A percentile compares a stretch with the other conserved stretches of the same genome.
Conservation (phyloP, 2,329 filamentous ascomycete species). For the Lecanosticta acicola region DNA sequence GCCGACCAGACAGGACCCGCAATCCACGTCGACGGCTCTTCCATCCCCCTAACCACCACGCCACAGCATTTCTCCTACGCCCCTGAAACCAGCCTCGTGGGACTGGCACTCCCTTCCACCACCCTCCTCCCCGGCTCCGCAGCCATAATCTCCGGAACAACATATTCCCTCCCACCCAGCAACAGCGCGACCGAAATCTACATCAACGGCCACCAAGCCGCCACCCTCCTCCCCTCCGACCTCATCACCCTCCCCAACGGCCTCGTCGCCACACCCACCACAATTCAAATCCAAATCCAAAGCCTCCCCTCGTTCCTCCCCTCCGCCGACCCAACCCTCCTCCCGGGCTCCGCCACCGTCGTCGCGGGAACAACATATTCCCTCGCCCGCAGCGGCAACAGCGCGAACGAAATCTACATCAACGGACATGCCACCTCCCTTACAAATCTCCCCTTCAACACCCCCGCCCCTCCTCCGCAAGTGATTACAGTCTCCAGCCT, state of each 20-base stretch:
- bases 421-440: no score
- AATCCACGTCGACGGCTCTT: neutral
- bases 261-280: conserved; percentile 8
- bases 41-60: neutral
- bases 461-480: no score
- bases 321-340: conserved; percentile 2
- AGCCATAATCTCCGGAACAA: conserved; percentile 10
- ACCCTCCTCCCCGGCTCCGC: neutral
- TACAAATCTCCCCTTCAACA: no score
- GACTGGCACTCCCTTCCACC: neutral
- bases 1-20: neutral
- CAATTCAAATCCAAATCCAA: conserved; percentile 7
- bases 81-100: neutral
- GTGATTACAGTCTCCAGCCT: no score
- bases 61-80: neutral
- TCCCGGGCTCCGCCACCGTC: conserved; percentile 1
- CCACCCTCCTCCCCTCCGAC: neutral
- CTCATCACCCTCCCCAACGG: conserved; percentile 8
- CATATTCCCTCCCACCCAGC: conserved; percentile 8
- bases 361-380: neutral
- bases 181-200: conserved; percentile 5
- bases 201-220: conserved; percentile 4
- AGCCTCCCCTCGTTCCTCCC: conserved; percentile 1
- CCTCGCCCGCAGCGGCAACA: neutral
- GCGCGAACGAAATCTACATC: neutral